Conservation (phyloP, 768 basidiomycete genomes). For the Serpula lacrymans region DNA sequence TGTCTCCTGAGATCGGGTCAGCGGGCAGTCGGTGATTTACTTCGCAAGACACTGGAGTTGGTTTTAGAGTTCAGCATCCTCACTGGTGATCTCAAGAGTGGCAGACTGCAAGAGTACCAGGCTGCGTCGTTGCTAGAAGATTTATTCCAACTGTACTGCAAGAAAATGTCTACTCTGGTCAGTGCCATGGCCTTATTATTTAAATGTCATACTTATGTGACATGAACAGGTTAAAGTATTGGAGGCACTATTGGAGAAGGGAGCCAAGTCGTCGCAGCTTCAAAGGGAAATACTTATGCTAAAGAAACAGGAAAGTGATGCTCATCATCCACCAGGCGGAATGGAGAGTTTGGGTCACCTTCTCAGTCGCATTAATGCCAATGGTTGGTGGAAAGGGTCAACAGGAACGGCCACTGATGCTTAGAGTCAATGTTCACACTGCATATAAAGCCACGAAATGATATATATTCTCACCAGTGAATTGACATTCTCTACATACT, state of each 20-base stretch:
- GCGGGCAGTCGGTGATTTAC: constrained; percentile 57
- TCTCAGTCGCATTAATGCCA: constrained; percentile 49
- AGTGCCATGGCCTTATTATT: constrained; percentile 19
- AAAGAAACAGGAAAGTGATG: constrained; percentile 23
- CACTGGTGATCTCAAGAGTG: constrained; percentile 55
- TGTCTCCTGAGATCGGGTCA: constrained; percentile 73
- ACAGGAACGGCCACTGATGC: constrained; percentile 5
- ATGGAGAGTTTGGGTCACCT: constrained; percentile 53
- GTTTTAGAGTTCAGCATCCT: constrained; percentile 67
- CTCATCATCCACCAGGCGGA: constrained; percentile 44
- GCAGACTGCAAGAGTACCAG: constrained; percentile 57
- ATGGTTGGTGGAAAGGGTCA: constrained; percentile 53
- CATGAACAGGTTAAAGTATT: constrained; percentile 49
- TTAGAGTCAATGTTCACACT: no score
- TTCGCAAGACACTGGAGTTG: constrained; percentile 59
- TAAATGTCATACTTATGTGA: constrained; percentile 7
- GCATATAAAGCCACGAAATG: no score
- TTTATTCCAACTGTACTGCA: constrained; percentile 49
- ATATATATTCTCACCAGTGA: no score
- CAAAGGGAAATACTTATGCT: constrained; percentile 19
- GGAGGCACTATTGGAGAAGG: constrained; percentile 55
- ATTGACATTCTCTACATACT: no score
- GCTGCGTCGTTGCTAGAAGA: constrained; percentile 57
- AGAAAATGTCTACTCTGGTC: constrained; percentile 58
- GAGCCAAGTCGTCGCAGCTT: constrained; percentile 16